phyloP scores from a whole-genome alignment of 352 stramenopile species.

The Detonula confervacea region DNA sequence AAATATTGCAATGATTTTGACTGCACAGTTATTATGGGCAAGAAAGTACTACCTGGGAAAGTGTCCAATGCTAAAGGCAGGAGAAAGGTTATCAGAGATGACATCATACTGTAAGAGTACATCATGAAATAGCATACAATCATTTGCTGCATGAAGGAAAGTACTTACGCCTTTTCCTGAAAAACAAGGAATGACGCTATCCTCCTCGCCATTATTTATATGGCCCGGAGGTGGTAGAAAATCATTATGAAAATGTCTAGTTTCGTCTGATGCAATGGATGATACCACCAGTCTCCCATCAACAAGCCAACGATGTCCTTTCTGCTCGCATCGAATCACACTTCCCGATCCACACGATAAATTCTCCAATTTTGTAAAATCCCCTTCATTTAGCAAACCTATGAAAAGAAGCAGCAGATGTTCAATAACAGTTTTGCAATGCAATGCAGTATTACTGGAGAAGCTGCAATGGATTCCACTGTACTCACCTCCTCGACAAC shows the following conservation, averaged over 20 bases:
- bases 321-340: slow-evolving; percentile 36
- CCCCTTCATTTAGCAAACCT: slow-evolving; percentile 37
- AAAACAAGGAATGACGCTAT: slow-evolving; percentile 49
- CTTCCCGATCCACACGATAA: slow-evolving; percentile 14
- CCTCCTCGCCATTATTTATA: slow-evolving; percentile 26
- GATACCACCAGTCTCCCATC: slow-evolving; percentile 24
- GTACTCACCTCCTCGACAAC: slow-evolving; percentile 31
- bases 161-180: slow-evolving; percentile 29
- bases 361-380: slow-evolving; percentile 25
- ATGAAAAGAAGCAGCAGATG: too few species aligned
- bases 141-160: neutral
- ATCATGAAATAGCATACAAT: too few species aligned
- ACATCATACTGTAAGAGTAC: too few species aligned
- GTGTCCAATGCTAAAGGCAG: neutral
- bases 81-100: neutral
- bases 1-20: too few species aligned
- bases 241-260: slow-evolving; percentile 35
- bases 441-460: too few species aligned
- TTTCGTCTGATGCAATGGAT: slow-evolving; percentile 24
- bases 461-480: too few species aligned
- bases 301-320: slow-evolving; percentile 20
- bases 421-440: too few species aligned
- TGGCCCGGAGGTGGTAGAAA: slow-evolving; percentile 30
- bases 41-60: neutral
- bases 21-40: neutral